Evolutionary conservation across 345 rosid species (phyloP), one percentile per base, ranked within the genome.

Genomic region (Lepidium africanum): DNA sequence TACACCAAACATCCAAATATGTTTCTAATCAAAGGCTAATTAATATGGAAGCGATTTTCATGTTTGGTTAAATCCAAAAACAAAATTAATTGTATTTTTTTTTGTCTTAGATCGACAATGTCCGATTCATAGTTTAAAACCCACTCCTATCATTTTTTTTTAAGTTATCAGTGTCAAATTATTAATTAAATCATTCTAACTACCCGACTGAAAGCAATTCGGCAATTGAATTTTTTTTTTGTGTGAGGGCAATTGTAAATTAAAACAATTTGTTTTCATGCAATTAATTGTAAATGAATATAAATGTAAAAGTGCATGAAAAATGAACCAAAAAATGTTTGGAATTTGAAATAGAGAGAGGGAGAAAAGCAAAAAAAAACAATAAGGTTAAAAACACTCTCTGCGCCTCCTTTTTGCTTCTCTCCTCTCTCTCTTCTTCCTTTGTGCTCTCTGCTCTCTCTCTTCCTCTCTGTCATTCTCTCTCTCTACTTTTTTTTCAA

Each of bases 271-370:
- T 32, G 5, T 32, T 6, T 14, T 42, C 21, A 9, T 33, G 4
- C 2, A 19, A 16, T 15, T 42, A 33, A 54, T 39, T 40, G 61
- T 41, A 16, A 49, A 63, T 15, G 6, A 17, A 57, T 5, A n/a
- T 10, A n/a, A 10, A 3, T 0, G 35, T 21, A 21, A 7, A 47
- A 23, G 36, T 13, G 40, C 14, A 69, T 25, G 50, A 49, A 46
- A 38, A 37, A n/a, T 45, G 37, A 42, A 41, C 32, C 15, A 19
- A 53, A 42, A 37, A 17, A 1, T 10, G 13, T 7, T 65, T 17
- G 69, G 73, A 74, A 67, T 67, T 74, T 74, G 77, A 74, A 74
- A 74, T 59, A 67, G 73, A 74, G 77, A 74, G 72, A 73, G 77
- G 72, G 77, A 67, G 73, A 73, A 64, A 65, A 41, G n/a, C 38